A percentile compares a stretch with the other conserved stretches of the same genome.
Evolutionary conservation across 2,329 filamentous ascomycete species (phyloP).

Genomic region (Cryphonectria radicalis): DNA sequence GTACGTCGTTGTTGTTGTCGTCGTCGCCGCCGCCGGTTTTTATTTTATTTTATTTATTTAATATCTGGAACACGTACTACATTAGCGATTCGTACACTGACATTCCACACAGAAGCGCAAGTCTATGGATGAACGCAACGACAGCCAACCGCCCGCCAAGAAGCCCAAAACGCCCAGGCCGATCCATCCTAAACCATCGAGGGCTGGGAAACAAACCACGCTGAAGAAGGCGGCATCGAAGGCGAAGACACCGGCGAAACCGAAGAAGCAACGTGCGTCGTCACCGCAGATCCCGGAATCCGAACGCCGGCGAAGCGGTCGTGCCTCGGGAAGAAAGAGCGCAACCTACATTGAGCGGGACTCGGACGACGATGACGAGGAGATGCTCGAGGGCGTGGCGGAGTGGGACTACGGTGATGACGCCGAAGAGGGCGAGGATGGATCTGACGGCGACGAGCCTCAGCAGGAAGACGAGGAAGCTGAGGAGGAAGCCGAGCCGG

Average conservation of each 20-base stretch:
- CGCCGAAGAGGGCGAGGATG: constrained; percentile 38
- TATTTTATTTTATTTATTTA: no score
- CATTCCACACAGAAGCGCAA: constrained; percentile 56
- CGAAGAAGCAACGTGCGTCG: constrained; percentile 38
- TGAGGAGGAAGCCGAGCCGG: constrained; percentile 27
- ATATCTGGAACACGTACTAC: no score
- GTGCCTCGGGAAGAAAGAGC: constrained; percentile 44
- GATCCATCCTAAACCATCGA: constrained; percentile 38
- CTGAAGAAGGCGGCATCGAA: constrained; percentile 35
- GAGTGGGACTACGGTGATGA: constrained; percentile 59
- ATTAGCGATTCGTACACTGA: neutral
- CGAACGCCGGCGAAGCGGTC: constrained; percentile 62
- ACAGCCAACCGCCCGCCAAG: constrained; percentile 50
- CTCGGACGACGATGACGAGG: constrained; percentile 61
- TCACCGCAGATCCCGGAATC: constrained; percentile 41
- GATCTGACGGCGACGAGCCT: constrained; percentile 32
- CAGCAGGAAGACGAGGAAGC: constrained; percentile 33
- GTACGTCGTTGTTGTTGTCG: constrained; percentile 41
- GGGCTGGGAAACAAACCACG: constrained; percentile 39
- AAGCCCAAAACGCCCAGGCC: constrained; percentile 39
- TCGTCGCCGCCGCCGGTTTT: no score
- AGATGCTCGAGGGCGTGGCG: constrained; percentile 65
- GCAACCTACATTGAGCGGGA: constrained; percentile 61
- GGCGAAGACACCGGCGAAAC: constrained; percentile 37
- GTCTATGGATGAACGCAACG: constrained; percentile 53